Evolutionary conservation across 1,284 basidiomycete genomes (phyloP).

Genomic region (Nidula niveotomentosa): DNA sequence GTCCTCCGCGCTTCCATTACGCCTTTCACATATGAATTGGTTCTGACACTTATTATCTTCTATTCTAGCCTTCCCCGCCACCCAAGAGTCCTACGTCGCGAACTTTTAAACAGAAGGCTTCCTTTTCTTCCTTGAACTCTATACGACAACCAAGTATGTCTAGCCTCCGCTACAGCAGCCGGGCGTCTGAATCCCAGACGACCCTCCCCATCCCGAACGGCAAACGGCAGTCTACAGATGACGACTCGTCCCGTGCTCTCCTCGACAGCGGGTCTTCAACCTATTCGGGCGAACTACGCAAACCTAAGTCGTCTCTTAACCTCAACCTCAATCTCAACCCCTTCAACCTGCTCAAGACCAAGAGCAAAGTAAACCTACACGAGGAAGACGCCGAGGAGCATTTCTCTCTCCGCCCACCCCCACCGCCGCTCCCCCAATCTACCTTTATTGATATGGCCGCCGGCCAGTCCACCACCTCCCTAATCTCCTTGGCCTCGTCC

Average conservation of each 20-base stretch:
- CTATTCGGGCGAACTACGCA: constrained; percentile 29
- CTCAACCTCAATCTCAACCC: constrained; percentile 17
- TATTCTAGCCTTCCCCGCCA: constrained; percentile 31
- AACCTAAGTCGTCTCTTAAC: constrained; percentile 19
- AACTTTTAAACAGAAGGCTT: constrained; percentile 34
- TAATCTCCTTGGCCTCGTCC: constrained; percentile 9
- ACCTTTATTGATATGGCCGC: not conserved
- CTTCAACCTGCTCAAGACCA: not conserved
- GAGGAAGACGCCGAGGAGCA: not conserved
- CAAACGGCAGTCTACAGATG: constrained; percentile 28
- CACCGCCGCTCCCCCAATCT: not conserved
- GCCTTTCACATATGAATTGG: not conserved
- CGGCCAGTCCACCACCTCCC: not conserved
- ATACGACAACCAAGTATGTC: constrained; percentile 29
- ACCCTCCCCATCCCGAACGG: constrained; percentile 28
- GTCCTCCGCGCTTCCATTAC: too few relatives aligned
- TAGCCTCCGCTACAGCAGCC: constrained; percentile 27
- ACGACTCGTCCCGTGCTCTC: constrained; percentile 23
- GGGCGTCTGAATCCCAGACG: constrained; percentile 40
- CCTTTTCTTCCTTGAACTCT: constrained; percentile 35
- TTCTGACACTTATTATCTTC: not conserved
- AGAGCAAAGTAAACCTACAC: not conserved
- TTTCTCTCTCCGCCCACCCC: not conserved
- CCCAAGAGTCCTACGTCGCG: constrained; percentile 28
- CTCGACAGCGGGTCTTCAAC: constrained; percentile 30